Evolutionary conservation across 2,329 filamentous ascomycete species (phyloP).

Genomic region (Dactylellina haptotyla): DNA sequence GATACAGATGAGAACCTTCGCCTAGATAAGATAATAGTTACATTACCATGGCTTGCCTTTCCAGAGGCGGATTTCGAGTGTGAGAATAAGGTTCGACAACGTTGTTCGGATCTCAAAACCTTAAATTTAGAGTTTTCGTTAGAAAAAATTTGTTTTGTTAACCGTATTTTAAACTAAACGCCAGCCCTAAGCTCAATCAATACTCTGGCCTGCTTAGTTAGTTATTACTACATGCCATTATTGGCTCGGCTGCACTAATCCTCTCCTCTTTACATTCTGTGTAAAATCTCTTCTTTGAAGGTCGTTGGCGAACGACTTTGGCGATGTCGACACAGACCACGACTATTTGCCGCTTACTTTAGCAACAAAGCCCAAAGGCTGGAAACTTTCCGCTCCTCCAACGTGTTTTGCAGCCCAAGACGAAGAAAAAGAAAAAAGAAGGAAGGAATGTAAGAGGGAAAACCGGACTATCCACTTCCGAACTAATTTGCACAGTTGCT

Average conservation of each 20-base stretch:
- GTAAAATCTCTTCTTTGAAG: too few relatives aligned
- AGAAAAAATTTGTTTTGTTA: constrained; percentile 43
- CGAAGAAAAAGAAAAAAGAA: too few relatives aligned
- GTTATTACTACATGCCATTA: constrained; percentile 7
- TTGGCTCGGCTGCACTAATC: background rate
- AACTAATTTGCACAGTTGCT: too few relatives aligned
- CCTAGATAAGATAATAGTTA: constrained; percentile 44
- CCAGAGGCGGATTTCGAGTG: constrained; percentile 1
- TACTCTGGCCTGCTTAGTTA: constrained; percentile 2
- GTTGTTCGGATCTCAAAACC: constrained; percentile 55
- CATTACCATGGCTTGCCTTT: background rate
- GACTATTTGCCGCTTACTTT: too few relatives aligned
- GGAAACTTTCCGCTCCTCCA: too few relatives aligned
- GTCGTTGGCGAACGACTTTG: too few relatives aligned
- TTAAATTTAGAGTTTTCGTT: constrained; percentile 56
- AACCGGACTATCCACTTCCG: too few relatives aligned
- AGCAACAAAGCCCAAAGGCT: too few relatives aligned
- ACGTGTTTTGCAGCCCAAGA: too few relatives aligned
- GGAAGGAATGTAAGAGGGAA: too few relatives aligned
- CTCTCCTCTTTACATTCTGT: background rate
- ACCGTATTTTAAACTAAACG: constrained; percentile 33
- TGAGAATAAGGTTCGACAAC: constrained; percentile 55
- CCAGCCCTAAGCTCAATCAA: constrained; percentile 36
- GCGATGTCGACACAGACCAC: too few relatives aligned
- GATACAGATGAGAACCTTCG: constrained; percentile 1